phyloP scores from a whole-genome alignment of 768 basidiomycete species.

The Termitomyces sp. region DNA sequence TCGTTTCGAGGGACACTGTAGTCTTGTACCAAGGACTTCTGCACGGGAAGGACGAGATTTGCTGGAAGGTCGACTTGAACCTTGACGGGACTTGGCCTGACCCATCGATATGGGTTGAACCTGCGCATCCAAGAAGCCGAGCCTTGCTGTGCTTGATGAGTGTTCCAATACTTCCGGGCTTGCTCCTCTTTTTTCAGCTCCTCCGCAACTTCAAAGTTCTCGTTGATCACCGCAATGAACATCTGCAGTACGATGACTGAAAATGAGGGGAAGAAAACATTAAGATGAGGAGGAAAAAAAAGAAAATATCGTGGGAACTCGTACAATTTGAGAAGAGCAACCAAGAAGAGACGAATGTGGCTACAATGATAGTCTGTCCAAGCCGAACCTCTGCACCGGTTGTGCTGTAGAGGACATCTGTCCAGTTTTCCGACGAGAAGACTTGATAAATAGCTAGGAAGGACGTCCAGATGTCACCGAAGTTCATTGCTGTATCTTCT shows the following conservation, averaged over 20 bases:
- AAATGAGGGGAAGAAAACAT: neutral
- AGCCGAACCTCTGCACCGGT: conserved; percentile 55
- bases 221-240: conserved; percentile 97
- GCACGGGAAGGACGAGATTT: conserved; percentile 73
- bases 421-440: conserved; percentile 95
- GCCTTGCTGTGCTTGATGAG: conserved; percentile 48
- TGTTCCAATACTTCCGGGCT: conserved; percentile 61
- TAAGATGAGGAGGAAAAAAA: neutral
- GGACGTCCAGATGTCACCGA: conserved; percentile 76
- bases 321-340: conserved; percentile 88
- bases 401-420: conserved; percentile 61
- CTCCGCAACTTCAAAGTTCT: conserved; percentile 91
- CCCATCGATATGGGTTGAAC: conserved; percentile 86
- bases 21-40: conserved; percentile 67
- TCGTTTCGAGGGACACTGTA: conserved; percentile 36
- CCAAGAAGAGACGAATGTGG: conserved; percentile 78
- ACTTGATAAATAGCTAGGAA: conserved; percentile 88
- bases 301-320: conserved; percentile 24
- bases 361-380: conserved; percentile 65
- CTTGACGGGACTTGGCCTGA: conserved; percentile 67
- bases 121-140: conserved; percentile 61
- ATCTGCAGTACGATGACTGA: conserved; percentile 88
- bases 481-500: conserved; percentile 54
- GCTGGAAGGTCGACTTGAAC: conserved; percentile 70
- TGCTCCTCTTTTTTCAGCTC: conserved; percentile 84